Percentiles rank a stretch among this genome's conserved stretches.
phyloP scores from a whole-genome alignment of 352 stramenopile genomes.

The Halophytophthora polymorphica region DNA sequence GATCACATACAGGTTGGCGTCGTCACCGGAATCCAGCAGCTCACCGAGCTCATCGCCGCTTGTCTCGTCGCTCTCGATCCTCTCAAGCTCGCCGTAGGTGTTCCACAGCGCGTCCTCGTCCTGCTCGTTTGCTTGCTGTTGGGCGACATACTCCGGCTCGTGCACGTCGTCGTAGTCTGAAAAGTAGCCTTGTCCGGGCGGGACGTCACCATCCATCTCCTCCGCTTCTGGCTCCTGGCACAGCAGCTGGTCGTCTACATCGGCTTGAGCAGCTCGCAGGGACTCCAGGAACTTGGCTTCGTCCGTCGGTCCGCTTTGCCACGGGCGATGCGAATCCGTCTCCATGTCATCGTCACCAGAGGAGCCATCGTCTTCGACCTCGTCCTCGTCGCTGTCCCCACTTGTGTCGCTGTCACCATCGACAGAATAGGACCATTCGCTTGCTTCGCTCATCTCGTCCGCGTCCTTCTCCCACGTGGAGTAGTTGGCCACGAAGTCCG shows the following conservation, averaged over 20 bases:
- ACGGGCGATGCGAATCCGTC: constrained; percentile 14
- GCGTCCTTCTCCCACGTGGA: constrained; percentile 30
- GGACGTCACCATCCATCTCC: constrained; percentile 30
- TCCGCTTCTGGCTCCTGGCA: constrained; percentile 25
- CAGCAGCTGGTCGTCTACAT: constrained; percentile 50
- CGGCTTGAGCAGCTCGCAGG: constrained; percentile 35
- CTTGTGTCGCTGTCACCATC: constrained; percentile 60
- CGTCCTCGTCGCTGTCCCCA: constrained; percentile 18
- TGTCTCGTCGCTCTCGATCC: constrained; percentile 19
- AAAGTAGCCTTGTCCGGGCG: constrained; percentile 64
- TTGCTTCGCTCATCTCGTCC: constrained; percentile 44
- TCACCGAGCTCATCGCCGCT: constrained; percentile 23
- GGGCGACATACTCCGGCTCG: constrained; percentile 23
- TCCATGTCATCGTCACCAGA: constrained; percentile 8
- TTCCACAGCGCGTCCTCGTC: constrained; percentile 58
- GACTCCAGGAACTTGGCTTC: constrained; percentile 46
- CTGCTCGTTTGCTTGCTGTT: constrained; percentile 25
- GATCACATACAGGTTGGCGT: constrained; percentile 61
- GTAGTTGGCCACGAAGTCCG: constrained; percentile 68
- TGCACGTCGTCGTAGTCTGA: constrained; percentile 63
- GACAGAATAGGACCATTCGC: constrained; percentile 60
- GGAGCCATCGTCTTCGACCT: constrained; percentile 4
- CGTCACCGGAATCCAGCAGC: constrained; percentile 22
- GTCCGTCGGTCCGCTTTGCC: constrained; percentile 11
- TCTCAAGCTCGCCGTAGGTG: constrained; percentile 29